These are phyloP conservation scores for Saccharum hybrid DNA, from an alignment of 202 grass and related monocot genomes.

Conservation along the genomic window DNA sequence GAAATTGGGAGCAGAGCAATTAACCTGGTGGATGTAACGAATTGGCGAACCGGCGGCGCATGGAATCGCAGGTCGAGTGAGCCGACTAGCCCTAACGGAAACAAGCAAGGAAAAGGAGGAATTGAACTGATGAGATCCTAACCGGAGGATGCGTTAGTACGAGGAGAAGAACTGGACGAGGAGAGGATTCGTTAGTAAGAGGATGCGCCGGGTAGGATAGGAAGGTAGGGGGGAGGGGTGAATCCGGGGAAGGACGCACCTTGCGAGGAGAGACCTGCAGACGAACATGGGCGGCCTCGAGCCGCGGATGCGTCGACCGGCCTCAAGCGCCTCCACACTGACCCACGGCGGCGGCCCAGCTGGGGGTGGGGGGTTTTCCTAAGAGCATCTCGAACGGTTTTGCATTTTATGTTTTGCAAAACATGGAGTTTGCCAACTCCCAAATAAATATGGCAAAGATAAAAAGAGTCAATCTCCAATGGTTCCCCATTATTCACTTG, in stretches of 20 bases:
- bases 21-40: constrained; percentile 53
- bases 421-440: too few relatives aligned
- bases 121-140: neutral
- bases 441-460: too few relatives aligned
- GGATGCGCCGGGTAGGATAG: neutral
- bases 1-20: neutral
- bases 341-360: too few relatives aligned
- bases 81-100: constrained; percentile 41
- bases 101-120: neutral
- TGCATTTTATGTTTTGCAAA: too few relatives aligned
- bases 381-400: too few relatives aligned
- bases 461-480: too few relatives aligned
- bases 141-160: too few relatives aligned
- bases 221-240: neutral
- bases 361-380: too few relatives aligned
- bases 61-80: constrained; percentile 36
- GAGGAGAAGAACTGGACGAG: too few relatives aligned
- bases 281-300: constrained; percentile 19
- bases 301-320: too few relatives aligned
- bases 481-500: too few relatives aligned
- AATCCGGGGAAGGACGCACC: constrained; percentile 4
- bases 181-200: neutral
- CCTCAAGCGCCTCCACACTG: too few relatives aligned
- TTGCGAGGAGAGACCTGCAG: constrained; percentile 23
- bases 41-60: constrained; percentile 6